These are phyloP conservation scores for Mortierella sp. DNA, from an alignment of 371 early-diverging fungal genomes.

Conservation along the genomic window DNA sequence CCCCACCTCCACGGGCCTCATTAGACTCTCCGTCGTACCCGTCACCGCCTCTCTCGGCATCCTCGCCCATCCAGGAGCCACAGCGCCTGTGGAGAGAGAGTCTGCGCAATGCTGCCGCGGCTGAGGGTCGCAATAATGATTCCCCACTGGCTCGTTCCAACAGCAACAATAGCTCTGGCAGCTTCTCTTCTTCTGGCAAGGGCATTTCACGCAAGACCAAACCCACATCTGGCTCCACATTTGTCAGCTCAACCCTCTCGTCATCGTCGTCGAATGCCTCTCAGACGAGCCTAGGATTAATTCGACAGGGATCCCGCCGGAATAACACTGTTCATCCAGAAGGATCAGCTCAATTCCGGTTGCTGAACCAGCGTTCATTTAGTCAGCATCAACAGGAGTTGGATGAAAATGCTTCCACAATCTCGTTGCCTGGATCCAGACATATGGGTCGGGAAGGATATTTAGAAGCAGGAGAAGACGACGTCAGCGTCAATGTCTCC, in stretches of 20 bases:
- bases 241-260: conserved; percentile 22
- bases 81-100: conserved; percentile 35
- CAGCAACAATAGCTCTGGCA: conserved; percentile 13
- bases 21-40: conserved; percentile 12
- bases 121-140: conserved; percentile 23
- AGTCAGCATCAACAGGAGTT: conserved; percentile 1
- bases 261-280: conserved; percentile 32
- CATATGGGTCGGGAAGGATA: conserved; percentile 14
- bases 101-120: conserved; percentile 37
- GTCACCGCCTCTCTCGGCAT: conserved; percentile 1
- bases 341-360: background rate
- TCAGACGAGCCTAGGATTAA: conserved; percentile 14
- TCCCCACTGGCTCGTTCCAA: conserved; percentile 7
- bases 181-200: conserved; percentile 9
- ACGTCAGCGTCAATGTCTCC: conserved; percentile 16
- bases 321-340: conserved; percentile 20
- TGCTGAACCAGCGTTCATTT: background rate
- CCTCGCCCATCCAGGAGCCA: conserved; percentile 14
- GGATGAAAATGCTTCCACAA: conserved; percentile 24
- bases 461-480: conserved; percentile 7
- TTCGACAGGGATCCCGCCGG: conserved; percentile 8
- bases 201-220: conserved; percentile 13
- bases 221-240: conserved; percentile 32
- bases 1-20: conserved; percentile 5
- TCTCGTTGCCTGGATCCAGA: conserved; percentile 43